phyloP scores from a whole-genome alignment of 2,329 filamentous ascomycete genomes.

The Phialemoniopsis sp. region DNA sequence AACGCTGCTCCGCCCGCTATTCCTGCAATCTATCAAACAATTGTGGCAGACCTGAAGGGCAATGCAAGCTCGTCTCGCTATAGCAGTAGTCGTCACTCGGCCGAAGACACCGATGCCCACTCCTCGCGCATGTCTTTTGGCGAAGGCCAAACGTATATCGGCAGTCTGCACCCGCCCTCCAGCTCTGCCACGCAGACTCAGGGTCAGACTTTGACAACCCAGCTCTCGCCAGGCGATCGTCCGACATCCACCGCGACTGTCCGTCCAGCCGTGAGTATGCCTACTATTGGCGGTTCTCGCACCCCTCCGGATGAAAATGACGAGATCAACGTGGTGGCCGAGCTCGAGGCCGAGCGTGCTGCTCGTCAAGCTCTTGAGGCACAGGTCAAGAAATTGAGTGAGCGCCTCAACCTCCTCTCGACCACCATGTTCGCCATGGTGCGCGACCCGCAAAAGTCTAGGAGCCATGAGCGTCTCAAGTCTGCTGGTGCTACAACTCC shows the following conservation, averaged over 20 bases:
- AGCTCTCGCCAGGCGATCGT: conserved; percentile 9
- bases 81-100: conserved; percentile 33
- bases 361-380: conserved; percentile 51
- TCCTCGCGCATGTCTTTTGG: conserved; percentile 37
- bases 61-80: conserved; percentile 18
- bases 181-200: conserved; percentile 20
- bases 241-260: conserved; percentile 29
- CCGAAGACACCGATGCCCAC: conserved; percentile 19
- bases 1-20: conserved; percentile 20
- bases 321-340: conserved; percentile 35
- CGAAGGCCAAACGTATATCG: conserved; percentile 39
- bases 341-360: conserved; percentile 53
- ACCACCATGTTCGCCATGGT: conserved; percentile 32
- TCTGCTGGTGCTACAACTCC: conserved; percentile 3
- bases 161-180: conserved; percentile 32
- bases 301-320: conserved; percentile 34
- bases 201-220: conserved; percentile 13
- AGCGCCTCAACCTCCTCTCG: conserved; percentile 42
- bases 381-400: conserved; percentile 49
- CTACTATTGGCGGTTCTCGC: conserved; percentile 25
- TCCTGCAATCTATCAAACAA: conserved; percentile 21
- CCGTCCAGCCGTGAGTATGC: conserved; percentile 40
- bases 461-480: conserved; percentile 18
- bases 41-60: conserved; percentile 14
- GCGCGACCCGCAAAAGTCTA: conserved; percentile 26